Evolutionary conservation across 257 asterid genomes (phyloP).

Genomic region (Phtheirospermum japonicum): DNA sequence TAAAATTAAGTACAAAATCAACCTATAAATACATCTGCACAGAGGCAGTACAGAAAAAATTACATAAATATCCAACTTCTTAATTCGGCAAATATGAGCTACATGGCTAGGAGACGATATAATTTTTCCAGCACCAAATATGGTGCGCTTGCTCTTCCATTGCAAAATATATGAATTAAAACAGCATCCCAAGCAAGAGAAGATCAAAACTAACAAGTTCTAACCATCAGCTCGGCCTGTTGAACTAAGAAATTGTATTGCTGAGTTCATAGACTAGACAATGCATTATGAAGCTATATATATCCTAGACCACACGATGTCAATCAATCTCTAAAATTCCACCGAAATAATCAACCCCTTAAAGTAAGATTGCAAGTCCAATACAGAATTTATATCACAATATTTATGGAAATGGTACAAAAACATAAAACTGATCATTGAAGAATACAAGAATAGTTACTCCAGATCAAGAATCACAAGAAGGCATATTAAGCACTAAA

Average conservation of each 20-base stretch:
- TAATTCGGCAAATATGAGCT: not conserved
- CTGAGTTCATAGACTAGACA: not conserved
- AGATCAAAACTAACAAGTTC: too few relatives aligned
- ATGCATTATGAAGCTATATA: not conserved
- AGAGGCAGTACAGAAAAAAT: constrained; percentile 1
- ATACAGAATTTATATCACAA: not conserved
- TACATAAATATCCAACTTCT: constrained; percentile 15
- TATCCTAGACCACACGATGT: not conserved
- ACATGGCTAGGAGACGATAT: not conserved
- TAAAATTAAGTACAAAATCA: not conserved
- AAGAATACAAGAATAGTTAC: not conserved
- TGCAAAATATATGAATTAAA: too few relatives aligned
- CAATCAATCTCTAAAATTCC: constrained; percentile 11
- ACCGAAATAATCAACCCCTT: not conserved
- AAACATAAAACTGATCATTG: not conserved
- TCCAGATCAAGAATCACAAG: constrained; percentile 5
- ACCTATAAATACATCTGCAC: constrained; percentile 1
- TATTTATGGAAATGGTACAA: not conserved
- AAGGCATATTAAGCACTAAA: constrained; percentile 16
- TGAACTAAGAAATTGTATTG: not conserved
- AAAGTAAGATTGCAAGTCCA: not conserved
- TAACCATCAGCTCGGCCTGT: too few relatives aligned
- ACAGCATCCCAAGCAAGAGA: too few relatives aligned
- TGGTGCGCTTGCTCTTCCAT: constrained; percentile 7
- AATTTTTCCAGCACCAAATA: constrained; percentile 12